A percentile compares a stretch with the other conserved stretches of the same genome.
These are phyloP conservation scores for Bocquillonia castaneifolia DNA, from an alignment of 441 rosid species.

Conservation along the genomic window DNA sequence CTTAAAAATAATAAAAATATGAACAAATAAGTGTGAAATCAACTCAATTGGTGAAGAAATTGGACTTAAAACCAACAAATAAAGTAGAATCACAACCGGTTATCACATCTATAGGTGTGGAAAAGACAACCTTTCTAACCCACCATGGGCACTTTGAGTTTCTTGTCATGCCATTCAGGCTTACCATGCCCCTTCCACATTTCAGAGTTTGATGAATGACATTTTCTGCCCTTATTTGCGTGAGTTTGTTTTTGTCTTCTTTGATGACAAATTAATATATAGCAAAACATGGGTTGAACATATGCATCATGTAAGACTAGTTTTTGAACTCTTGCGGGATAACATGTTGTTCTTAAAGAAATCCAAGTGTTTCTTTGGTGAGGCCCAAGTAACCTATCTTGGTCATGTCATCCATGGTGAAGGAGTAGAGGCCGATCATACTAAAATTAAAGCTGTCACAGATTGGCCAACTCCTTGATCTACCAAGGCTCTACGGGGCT, in stretches of 20 bases:
- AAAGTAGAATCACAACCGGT: no score
- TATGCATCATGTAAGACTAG: rapidly evolving
- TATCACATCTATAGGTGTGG: no score
- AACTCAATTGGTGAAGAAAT: no score
- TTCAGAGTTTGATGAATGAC: not conserved
- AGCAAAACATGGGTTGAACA: not conserved
- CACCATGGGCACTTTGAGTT: not conserved
- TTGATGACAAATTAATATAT: constrained; percentile 6
- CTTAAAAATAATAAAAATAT: no score
- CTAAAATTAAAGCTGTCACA: not conserved
- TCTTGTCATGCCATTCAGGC: not conserved
- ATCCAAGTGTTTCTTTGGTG: not conserved
- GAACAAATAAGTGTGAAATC: no score
- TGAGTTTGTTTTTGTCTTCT: not conserved
- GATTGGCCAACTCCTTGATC: not conserved
- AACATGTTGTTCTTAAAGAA: not conserved
- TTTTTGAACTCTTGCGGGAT: not conserved
- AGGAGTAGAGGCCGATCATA: rapidly evolving
- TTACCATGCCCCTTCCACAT: not conserved
- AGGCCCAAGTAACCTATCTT: not conserved
- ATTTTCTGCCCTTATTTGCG: not conserved
- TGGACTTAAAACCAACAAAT: no score
- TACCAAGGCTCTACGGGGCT: not conserved
- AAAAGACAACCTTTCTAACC: not conserved
- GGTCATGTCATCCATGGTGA: not conserved